These are phyloP conservation scores for Kwoniella newhampshirensis DNA, from an alignment of 768 basidiomycete genomes.

Conservation along the genomic window DNA sequence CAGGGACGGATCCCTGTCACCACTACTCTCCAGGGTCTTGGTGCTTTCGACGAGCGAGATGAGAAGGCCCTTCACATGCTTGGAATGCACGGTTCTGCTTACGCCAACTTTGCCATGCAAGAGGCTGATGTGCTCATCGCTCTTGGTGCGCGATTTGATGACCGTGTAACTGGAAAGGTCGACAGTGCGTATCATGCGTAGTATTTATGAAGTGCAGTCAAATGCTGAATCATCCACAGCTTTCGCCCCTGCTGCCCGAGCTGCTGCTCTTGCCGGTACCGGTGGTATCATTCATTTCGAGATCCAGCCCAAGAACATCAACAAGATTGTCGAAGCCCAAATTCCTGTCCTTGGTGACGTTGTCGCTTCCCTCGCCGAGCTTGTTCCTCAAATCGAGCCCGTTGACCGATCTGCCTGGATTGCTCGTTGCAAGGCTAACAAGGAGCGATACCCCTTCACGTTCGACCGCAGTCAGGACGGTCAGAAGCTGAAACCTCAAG, in stretches of 20 bases:
- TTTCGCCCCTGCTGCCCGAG: slow-evolving; percentile 86
- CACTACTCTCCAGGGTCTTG: slow-evolving; percentile 93
- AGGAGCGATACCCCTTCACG: slow-evolving; percentile 83
- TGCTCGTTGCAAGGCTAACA: slow-evolving; percentile 76
- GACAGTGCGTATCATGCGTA: slow-evolving; percentile 55
- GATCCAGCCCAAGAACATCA: slow-evolving; percentile 97
- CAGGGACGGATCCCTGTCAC: slow-evolving; percentile 94
- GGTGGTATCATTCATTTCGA: slow-evolving; percentile 99
- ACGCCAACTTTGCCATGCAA: slow-evolving; percentile 98
- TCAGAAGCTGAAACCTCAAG: slow-evolving; percentile 87
- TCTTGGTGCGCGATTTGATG: slow-evolving; percentile 93
- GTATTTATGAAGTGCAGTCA: neutral
- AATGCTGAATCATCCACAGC: slow-evolving; percentile 40
- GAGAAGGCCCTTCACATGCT: slow-evolving; percentile 91
- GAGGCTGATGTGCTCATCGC: slow-evolving; percentile 96
- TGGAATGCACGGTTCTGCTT: slow-evolving; percentile 97
- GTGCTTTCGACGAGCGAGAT: slow-evolving; percentile 88
- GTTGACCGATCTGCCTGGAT: slow-evolving; percentile 76
- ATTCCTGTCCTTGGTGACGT: slow-evolving; percentile 95
- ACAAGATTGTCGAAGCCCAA: slow-evolving; percentile 94
- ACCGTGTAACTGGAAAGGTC: slow-evolving; percentile 92
- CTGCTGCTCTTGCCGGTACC: slow-evolving; percentile 77
- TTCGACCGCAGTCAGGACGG: slow-evolving; percentile 66
- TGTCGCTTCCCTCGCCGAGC: slow-evolving; percentile 70
- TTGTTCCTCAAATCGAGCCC: slow-evolving; percentile 71